Evolutionary conservation across 75 land plant genomes (phyloP).

Genomic region (Picea sitchensis): DNA sequence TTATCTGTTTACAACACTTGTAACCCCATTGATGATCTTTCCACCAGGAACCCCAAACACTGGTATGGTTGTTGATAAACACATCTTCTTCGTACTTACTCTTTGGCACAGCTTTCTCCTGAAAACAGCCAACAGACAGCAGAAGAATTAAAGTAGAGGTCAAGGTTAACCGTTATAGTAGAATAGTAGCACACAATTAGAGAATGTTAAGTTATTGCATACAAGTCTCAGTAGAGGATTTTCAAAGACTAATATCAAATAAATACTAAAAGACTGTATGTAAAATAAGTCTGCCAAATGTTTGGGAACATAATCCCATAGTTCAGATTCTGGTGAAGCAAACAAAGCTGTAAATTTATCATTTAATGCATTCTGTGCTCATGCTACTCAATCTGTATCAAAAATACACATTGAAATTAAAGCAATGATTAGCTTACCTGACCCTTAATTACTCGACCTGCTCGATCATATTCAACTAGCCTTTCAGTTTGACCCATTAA

Average conservation of each 20-base stretch:
- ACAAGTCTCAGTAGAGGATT: no score
- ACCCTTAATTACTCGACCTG: slow-evolving; percentile 84
- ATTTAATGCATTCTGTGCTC: no score
- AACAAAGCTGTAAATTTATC: no score
- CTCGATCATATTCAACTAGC: slow-evolving; percentile 88
- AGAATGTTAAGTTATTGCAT: no score
- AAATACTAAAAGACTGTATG: no score
- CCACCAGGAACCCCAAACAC: slow-evolving; percentile 99
- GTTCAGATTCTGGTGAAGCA: no score
- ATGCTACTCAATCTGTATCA: no score
- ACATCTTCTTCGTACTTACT: slow-evolving; percentile 96
- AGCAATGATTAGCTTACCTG: slow-evolving; percentile 30
- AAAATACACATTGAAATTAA: no score
- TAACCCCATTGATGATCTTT: slow-evolving; percentile 95
- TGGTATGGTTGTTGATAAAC: slow-evolving; percentile 81
- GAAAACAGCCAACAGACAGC: background rate
- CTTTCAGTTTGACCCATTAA: slow-evolving; percentile 83
- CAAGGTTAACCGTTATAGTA: background rate
- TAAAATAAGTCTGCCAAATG: no score
- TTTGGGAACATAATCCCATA: no score
- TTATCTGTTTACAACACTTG: slow-evolving; percentile 78
- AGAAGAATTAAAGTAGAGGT: background rate
- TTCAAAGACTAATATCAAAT: no score
- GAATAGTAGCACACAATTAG: no score
- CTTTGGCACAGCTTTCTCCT: slow-evolving; percentile 77